These are phyloP conservation scores for Wallacemonas sp. DNA, from an alignment of 208 protist species.

Conservation along the genomic window DNA sequence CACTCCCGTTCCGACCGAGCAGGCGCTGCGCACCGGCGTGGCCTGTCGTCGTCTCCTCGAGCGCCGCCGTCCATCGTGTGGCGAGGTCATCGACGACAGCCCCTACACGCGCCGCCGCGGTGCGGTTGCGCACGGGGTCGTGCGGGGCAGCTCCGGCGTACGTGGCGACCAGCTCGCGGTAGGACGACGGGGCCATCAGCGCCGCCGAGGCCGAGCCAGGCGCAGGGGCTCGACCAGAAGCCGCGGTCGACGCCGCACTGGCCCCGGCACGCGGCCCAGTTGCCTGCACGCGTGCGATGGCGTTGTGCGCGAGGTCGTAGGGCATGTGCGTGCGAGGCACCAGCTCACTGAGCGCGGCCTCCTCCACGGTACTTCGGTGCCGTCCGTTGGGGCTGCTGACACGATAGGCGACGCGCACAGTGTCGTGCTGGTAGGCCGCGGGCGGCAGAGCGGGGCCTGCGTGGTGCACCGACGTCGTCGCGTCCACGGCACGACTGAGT, in stretches of 20 bases:
- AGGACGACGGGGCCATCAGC: not conserved
- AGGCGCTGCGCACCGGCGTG: no score
- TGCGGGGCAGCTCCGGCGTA: slow-evolving; percentile 1
- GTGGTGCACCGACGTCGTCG: no score
- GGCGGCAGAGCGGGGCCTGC: not conserved
- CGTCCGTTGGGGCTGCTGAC: not conserved
- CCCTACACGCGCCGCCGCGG: not conserved
- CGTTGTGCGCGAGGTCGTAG: slow-evolving; percentile 14
- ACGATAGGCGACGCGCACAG: not conserved
- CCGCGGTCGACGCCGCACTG: not conserved
- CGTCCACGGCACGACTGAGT: no score
- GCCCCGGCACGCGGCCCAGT: not conserved
- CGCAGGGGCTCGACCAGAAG: not conserved
- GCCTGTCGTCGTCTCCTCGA: no score
- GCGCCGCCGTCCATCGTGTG: not conserved
- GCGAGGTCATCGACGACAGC: not conserved
- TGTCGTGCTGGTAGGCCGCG: slow-evolving; percentile 5
- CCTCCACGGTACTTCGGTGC: not conserved
- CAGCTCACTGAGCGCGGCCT: slow-evolving; percentile 1
- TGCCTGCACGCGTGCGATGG: not conserved
- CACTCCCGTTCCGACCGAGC: no score
- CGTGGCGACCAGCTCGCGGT: not conserved
- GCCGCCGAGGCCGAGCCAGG: not conserved
- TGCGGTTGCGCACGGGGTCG: not conserved
- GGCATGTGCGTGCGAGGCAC: slow-evolving; percentile 22